Evolutionary conservation across 2,329 filamentous ascomycete genomes (phyloP).

Genomic region (Paraconiothyrium brasiliense): DNA sequence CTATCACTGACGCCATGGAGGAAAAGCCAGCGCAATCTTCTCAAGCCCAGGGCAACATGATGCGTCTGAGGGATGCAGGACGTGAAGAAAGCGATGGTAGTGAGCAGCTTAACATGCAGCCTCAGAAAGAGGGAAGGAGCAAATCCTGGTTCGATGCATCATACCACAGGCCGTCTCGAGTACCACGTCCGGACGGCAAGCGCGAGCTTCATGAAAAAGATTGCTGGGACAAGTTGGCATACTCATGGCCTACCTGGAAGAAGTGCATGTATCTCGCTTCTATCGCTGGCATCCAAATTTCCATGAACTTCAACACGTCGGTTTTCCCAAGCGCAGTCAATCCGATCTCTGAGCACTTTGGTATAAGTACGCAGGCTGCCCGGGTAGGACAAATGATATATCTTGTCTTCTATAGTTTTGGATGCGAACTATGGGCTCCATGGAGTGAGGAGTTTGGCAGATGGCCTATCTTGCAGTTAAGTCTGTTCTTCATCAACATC

Average conservation of each 20-base stretch:
- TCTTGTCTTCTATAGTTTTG: constrained; percentile 81
- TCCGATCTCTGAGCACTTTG: constrained; percentile 68
- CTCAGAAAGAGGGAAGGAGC: constrained; percentile 2
- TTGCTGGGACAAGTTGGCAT: constrained; percentile 58
- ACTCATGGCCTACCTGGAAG: constrained; percentile 56
- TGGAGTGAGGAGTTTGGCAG: constrained; percentile 83
- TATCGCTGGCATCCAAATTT: constrained; percentile 63
- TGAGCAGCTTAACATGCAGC: background rate
- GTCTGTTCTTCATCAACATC: constrained; percentile 75
- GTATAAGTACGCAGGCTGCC: constrained; percentile 41
- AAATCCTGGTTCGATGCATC: constrained; percentile 15
- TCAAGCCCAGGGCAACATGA: background rate
- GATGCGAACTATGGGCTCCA: constrained; percentile 84
- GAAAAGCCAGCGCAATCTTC: constrained; percentile 5
- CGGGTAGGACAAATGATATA: constrained; percentile 58
- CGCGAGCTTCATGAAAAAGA: constrained; percentile 51
- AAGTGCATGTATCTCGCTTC: constrained; percentile 63
- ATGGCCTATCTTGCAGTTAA: constrained; percentile 75
- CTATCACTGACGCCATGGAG: background rate
- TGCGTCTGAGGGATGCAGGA: background rate
- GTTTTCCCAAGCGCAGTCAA: constrained; percentile 63
- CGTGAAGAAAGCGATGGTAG: constrained; percentile 5
- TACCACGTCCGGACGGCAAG: constrained; percentile 27
- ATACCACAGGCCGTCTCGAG: constrained; percentile 19
- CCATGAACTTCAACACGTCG: constrained; percentile 66